Percentiles rank a stretch among this genome's conserved stretches.
phyloP scores from a whole-genome alignment of 1,139 yeast species.

The Suzukiozyma palmioleophila region DNA sequence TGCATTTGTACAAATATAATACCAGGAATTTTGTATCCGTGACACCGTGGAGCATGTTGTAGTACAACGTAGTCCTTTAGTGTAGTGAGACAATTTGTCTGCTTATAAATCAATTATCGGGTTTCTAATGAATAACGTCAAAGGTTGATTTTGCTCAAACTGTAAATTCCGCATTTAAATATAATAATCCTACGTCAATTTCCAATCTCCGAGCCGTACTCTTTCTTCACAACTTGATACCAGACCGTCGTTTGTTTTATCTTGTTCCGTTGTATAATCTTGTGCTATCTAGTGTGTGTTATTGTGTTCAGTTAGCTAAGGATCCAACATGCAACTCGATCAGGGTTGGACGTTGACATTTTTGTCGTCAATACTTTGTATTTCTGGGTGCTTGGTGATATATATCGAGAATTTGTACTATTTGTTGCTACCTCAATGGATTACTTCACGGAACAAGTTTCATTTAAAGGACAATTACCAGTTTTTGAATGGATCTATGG shows the following conservation, averaged over 20 bases:
- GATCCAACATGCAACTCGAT: background rate
- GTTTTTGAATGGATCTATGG: slow-evolving; percentile 61
- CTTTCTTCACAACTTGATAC: too few relatives aligned
- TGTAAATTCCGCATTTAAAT: background rate
- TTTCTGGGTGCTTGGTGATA: slow-evolving; percentile 55
- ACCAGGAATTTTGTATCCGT: too few relatives aligned
- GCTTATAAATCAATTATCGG: too few relatives aligned
- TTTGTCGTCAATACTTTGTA: slow-evolving; percentile 54
- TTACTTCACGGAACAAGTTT: slow-evolving; percentile 44
- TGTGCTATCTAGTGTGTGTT: too few relatives aligned
- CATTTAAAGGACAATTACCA: slow-evolving; percentile 54
- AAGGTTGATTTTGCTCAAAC: background rate
- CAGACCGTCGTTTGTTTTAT: too few relatives aligned
- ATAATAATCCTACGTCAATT: background rate
- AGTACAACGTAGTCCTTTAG: too few relatives aligned
- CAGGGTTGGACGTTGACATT: slow-evolving; percentile 57
- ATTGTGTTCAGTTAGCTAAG: too few relatives aligned
- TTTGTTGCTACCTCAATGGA: slow-evolving; percentile 32
- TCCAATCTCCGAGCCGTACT: too few relatives aligned
- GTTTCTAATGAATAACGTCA: background rate
- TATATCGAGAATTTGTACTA: slow-evolving; percentile 46
- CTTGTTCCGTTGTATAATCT: too few relatives aligned
- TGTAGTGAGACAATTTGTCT: too few relatives aligned
- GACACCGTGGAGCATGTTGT: too few relatives aligned
- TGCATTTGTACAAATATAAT: too few relatives aligned